Evolutionary conservation across 345 rosid genomes (phyloP).

Genomic region (Eucalyptus grandis): DNA sequence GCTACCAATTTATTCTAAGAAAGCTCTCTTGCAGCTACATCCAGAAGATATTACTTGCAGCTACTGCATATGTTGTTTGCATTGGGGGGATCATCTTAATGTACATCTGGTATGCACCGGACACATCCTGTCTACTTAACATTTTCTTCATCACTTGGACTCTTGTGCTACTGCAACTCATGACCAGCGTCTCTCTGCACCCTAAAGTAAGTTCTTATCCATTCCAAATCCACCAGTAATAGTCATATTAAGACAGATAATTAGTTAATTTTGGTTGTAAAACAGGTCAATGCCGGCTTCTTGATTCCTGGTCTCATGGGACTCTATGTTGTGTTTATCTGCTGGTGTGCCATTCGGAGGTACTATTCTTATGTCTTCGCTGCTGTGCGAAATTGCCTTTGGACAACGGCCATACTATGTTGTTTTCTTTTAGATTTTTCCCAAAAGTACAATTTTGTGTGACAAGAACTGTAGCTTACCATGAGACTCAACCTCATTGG

Average conservation of each 20-base stretch:
- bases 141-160: conserved; percentile 95
- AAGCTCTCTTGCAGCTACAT: conserved; percentile 46
- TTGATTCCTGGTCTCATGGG: conserved; percentile 97
- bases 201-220: conserved; percentile 32
- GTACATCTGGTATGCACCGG: conserved; percentile 95
- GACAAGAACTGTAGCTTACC: neutral
- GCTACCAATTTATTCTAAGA: neutral
- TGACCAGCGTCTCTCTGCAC: conserved; percentile 89
- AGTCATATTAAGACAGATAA: neutral
- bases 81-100: conserved; percentile 72
- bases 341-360: conserved; percentile 99
- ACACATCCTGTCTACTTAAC: conserved; percentile 79
- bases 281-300: conserved; percentile 73
- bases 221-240: neutral
- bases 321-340: conserved; percentile 75
- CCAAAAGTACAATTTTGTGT: neutral
- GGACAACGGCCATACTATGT: neutral
- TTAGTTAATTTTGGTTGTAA: neutral
- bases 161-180: conserved; percentile 79
- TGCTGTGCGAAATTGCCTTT: neutral
- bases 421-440: neutral
- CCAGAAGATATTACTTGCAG: conserved; percentile 62
- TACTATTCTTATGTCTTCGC: neutral
- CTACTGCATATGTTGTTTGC: conserved; percentile 60
- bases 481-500: neutral